These are phyloP conservation scores for Teratosphaeria zuluensis DNA, from an alignment of 2,329 filamentous ascomycete genomes.

Conservation along the genomic window DNA sequence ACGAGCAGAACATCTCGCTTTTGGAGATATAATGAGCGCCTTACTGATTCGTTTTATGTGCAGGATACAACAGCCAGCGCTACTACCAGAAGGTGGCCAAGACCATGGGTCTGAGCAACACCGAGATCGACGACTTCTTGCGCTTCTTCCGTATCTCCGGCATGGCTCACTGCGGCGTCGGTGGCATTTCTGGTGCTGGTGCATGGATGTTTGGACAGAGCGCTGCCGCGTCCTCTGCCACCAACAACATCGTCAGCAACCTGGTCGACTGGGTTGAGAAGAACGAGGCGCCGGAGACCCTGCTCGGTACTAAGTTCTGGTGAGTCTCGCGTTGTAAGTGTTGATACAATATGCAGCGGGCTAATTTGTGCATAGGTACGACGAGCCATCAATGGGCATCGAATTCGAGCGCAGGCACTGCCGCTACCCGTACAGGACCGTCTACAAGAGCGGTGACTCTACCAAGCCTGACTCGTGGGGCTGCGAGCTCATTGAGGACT, in stretches of 20 bases:
- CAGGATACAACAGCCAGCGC: conserved; percentile 31
- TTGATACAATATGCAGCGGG: conserved; percentile 35
- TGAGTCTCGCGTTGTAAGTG: conserved; percentile 10
- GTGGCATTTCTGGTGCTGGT: conserved; percentile 30
- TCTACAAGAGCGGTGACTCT: conserved; percentile 29
- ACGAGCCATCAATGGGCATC: conserved; percentile 31
- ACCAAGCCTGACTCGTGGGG: conserved; percentile 27
- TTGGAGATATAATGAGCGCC: too few relatives aligned
- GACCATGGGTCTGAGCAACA: conserved; percentile 26
- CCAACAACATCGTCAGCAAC: conserved; percentile 37
- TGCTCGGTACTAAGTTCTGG: conserved; percentile 34
- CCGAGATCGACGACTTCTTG: conserved; percentile 29
- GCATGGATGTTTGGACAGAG: conserved; percentile 34
- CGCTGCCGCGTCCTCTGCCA: conserved; percentile 11
- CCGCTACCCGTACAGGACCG: conserved; percentile 23
- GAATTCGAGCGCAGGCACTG: conserved; percentile 40
- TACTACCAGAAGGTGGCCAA: conserved; percentile 41
- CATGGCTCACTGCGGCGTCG: conserved; percentile 42
- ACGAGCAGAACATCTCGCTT: too few relatives aligned
- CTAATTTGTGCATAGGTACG: conserved; percentile 22
- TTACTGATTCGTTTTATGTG: not conserved
- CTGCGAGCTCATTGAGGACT: conserved; percentile 23
- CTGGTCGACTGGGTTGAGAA: conserved; percentile 31
- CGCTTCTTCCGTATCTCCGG: conserved; percentile 45
- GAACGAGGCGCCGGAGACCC: conserved; percentile 18